These are phyloP conservation scores for Fusarium camptoceras DNA, from an alignment of 2,329 filamentous ascomycete species.

Conservation along the genomic window DNA sequence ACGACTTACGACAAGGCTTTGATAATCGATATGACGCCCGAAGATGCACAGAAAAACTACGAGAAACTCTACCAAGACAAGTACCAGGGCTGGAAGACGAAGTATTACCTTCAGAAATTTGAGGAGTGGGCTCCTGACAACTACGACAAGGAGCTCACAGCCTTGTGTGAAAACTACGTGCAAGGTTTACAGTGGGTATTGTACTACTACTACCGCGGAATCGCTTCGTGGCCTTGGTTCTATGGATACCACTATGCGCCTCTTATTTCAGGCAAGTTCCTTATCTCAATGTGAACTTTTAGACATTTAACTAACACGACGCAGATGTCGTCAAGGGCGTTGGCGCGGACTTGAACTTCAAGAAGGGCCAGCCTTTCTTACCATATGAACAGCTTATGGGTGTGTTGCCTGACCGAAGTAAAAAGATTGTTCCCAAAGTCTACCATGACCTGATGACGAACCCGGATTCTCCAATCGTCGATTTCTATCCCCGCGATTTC, in stretches of 20 bases:
- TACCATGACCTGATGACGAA: constrained; percentile 96
- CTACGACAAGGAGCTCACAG: constrained; percentile 78
- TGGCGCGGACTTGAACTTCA: constrained; percentile 88
- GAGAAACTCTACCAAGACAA: constrained; percentile 90
- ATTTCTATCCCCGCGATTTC: constrained; percentile 98
- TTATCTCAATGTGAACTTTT: background rate
- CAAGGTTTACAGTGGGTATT: constrained; percentile 98
- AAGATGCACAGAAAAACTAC: constrained; percentile 82
- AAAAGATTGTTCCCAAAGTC: constrained; percentile 88
- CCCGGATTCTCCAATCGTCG: constrained; percentile 89
- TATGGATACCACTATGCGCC: constrained; percentile 97
- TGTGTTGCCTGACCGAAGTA: constrained; percentile 95
- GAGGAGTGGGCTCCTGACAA: constrained; percentile 84
- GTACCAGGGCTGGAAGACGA: constrained; percentile 92
- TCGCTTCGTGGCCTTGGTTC: constrained; percentile 99
- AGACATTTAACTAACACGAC: constrained; percentile 50
- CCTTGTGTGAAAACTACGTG: constrained; percentile 94
- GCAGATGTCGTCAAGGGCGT: constrained; percentile 89
- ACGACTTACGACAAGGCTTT: constrained; percentile 92
- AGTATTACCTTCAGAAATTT: constrained; percentile 92
- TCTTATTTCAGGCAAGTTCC: constrained; percentile 81
- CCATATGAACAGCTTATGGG: constrained; percentile 99
- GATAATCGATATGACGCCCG: constrained; percentile 81
- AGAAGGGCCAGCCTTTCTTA: constrained; percentile 92
- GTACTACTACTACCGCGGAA: constrained; percentile 97